Base-by-base conservation (phyloP, 176 grass and related monocot genomes). In the Rhynchospora tenuis region DNA sequence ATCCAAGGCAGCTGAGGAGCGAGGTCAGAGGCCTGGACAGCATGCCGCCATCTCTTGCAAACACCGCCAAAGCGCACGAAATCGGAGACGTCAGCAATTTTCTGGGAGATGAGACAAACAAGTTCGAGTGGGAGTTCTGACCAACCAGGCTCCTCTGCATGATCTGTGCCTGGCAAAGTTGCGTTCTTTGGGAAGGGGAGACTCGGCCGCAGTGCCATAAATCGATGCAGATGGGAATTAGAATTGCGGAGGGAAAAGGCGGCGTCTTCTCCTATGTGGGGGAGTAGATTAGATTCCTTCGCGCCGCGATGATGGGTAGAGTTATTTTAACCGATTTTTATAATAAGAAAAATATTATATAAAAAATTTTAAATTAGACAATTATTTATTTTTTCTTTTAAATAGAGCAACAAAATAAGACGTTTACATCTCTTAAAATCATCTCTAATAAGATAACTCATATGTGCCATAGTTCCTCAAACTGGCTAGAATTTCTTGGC, bases 21-120 rank as follows among this genome's bases (percentile, higher is more conserved):
- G 0, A 55, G 24, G 27, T 78, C 74, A 28, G 74, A 78, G 48
- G 13, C 0, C 6, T 11, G 15, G n/a, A 56, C 74, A 26, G 43
- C 44, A 26, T 1, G 51, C 17, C 71, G 20, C 74, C 74, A 78
- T 16, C 50, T 22, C 46, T 29, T 48, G 74, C 74, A 78, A 29
- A 78, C 22, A 23, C 6, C 50, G 20, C 74, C 9, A 16, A 78
- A 78, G 74, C 74, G 47, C 48, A 78, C 74, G 10, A 78, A 78
- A 78, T 78, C n/a, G n/a, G n/a, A 55, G 42, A 57, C 5, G 5
- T 78, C 50, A 9, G 45, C 24, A 22, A 78, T 46, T 57, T 78
- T 78, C 5, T 47, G 47, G 74, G 74, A 51, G 50, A 78, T 78
- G 74, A 78, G 74, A 3, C 28, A 28, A 28, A 78, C 0, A n/a